Percentiles rank a stretch among this genome's conserved stretches.
phyloP scores from a whole-genome alignment of 306 rosid species.

The Inga laurina region DNA sequence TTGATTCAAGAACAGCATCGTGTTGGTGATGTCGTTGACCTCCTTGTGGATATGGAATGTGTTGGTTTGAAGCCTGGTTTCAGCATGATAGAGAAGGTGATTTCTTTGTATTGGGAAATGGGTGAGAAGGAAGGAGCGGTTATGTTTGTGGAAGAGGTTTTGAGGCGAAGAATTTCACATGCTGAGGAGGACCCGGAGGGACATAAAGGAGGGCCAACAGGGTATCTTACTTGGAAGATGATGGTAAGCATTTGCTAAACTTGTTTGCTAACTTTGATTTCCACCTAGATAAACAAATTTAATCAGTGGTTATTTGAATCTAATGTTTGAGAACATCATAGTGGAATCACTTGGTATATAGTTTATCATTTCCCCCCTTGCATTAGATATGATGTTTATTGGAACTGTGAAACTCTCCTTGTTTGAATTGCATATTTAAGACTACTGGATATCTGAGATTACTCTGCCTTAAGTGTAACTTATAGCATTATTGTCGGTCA shows the following conservation, averaged over 20 bases:
- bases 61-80: constrained; percentile 91
- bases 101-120: constrained; percentile 95
- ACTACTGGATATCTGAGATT: constrained; percentile 16
- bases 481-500: constrained; percentile 13
- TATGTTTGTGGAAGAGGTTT: constrained; percentile 75
- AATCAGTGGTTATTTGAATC: constrained; percentile 16
- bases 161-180: constrained; percentile 63
- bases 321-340: neutral
- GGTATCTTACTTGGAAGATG: constrained; percentile 99
- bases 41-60: constrained; percentile 94
- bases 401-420: neutral
- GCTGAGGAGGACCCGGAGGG: constrained; percentile 54
- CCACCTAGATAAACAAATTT: neutral
- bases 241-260: constrained; percentile 57
- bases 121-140: constrained; percentile 72
- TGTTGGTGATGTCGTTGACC: constrained; percentile 83
- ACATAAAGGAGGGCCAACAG: constrained; percentile 89
- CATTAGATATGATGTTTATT: constrained; percentile 19
- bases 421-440: neutral
- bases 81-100: constrained; percentile 93
- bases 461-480: constrained; percentile 19
- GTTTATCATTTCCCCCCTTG: constrained; percentile 6
- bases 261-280: neutral
- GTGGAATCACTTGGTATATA: neutral
- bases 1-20: constrained; percentile 65